Conservation (phyloP, 441 rosid species). For the Erodium texanum region DNA sequence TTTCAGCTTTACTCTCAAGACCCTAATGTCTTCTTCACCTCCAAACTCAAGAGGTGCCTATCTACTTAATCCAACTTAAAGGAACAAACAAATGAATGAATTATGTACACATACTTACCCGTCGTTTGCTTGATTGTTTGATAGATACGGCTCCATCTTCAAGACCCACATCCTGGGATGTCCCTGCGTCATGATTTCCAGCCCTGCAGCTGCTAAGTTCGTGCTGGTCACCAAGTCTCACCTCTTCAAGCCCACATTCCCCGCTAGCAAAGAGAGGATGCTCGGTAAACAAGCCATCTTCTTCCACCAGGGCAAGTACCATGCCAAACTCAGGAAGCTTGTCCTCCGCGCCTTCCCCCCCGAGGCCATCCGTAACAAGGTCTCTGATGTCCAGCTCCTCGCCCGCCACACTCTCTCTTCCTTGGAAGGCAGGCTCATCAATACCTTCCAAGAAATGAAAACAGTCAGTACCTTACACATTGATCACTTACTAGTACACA, state of each 20-base stretch:
- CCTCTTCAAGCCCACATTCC: slow-evolving; percentile 92
- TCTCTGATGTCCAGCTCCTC: slow-evolving; percentile 48
- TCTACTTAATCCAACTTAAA: neutral
- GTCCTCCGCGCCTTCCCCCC: slow-evolving; percentile 88
- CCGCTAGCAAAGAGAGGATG: slow-evolving; percentile 95
- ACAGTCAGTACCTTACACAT: neutral
- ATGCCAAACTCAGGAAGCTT: slow-evolving; percentile 66
- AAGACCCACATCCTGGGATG: slow-evolving; percentile 87
- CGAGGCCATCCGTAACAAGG: slow-evolving; percentile 42
- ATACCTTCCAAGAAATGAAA: slow-evolving; percentile 32
- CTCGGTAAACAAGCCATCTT: slow-evolving; percentile 86
- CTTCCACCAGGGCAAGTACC: slow-evolving; percentile 88
- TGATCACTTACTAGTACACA: too few species aligned
- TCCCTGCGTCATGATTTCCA: slow-evolving; percentile 91
- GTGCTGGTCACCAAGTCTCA: slow-evolving; percentile 68
- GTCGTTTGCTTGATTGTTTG: neutral
- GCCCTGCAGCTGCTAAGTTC: slow-evolving; percentile 88
- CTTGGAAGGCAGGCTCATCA: slow-evolving; percentile 54
- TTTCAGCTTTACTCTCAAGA: slow-evolving; percentile 89
- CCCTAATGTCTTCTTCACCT: slow-evolving; percentile 86
- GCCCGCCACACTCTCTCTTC: slow-evolving; percentile 43
- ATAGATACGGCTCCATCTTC: slow-evolving; percentile 73
- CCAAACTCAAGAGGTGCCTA: slow-evolving; percentile 49
- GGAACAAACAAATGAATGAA: too few species aligned
- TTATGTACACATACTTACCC: neutral